phyloP scores from a whole-genome alignment of 2,329 filamentous ascomycete species.

The Penicillium sp. region DNA sequence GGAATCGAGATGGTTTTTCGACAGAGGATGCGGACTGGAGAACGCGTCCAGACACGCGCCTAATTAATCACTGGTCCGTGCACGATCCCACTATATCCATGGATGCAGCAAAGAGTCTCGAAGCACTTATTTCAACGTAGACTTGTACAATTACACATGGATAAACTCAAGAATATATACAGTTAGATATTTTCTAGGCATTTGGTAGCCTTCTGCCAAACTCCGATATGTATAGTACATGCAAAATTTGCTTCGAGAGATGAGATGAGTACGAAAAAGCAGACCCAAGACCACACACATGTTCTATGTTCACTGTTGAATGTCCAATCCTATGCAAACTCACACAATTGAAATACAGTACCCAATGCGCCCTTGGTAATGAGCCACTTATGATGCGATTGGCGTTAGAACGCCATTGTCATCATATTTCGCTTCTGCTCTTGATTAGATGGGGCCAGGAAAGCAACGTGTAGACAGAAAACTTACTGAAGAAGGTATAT shows the following conservation, averaged over 20 bases:
- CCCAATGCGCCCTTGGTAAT: neutral
- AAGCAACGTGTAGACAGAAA: neutral
- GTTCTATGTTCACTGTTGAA: neutral
- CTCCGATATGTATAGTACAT: slow-evolving; percentile 17
- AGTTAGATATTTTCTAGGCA: slow-evolving; percentile 1
- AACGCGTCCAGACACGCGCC: slow-evolving; percentile 34
- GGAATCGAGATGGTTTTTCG: slow-evolving; percentile 2
- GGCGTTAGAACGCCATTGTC: slow-evolving; percentile 63
- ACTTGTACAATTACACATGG: neutral
- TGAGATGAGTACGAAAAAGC: slow-evolving; percentile 9
- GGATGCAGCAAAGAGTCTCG: neutral
- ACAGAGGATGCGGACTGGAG: slow-evolving; percentile 14
- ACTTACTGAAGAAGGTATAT: slow-evolving; percentile 96
- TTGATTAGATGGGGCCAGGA: slow-evolving; percentile 19
- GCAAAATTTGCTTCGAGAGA: slow-evolving; percentile 12
- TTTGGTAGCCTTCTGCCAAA: neutral
- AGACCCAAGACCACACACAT: neutral
- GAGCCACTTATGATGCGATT: slow-evolving; percentile 34
- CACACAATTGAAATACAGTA: neutral
- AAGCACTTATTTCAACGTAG: neutral
- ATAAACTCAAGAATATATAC: slow-evolving; percentile 1
- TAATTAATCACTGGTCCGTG: slow-evolving; percentile 34
- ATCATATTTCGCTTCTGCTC: slow-evolving; percentile 70
- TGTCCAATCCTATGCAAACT: neutral
- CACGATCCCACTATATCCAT: slow-evolving; percentile 10